A percentile compares a stretch with the other conserved stretches of the same genome.
Evolutionary conservation across 345 rosid genomes (phyloP).

Genomic region (Clarkia xantiana): DNA sequence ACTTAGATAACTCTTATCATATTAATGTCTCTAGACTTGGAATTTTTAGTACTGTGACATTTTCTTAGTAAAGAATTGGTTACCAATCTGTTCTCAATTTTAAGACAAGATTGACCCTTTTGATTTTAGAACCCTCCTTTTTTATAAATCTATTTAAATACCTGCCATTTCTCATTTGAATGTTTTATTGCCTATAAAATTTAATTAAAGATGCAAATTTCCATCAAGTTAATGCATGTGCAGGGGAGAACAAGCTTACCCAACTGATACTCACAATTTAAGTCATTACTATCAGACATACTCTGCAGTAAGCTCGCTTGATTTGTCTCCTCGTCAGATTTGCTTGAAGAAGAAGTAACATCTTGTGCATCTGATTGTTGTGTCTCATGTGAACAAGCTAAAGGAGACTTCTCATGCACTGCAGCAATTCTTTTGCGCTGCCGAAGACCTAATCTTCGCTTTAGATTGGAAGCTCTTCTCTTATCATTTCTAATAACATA

Average conservation of each 20-base stretch:
- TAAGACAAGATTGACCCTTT: no score
- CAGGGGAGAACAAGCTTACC: background rate
- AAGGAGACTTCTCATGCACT: constrained; percentile 13
- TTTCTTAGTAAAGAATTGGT: no score
- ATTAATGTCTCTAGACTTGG: no score
- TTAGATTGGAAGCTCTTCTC: constrained; percentile 19
- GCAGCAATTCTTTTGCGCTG: constrained; percentile 19
- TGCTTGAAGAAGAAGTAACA: constrained; percentile 19
- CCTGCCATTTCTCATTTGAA: no score
- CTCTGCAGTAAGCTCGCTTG: constrained; percentile 7
- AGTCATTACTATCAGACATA: constrained; percentile 3
- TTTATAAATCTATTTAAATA: no score
- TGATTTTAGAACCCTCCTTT: no score
- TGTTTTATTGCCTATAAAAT: background rate
- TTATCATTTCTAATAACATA: constrained; percentile 17
- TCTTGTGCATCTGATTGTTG: constrained; percentile 9
- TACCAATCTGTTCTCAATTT: no score
- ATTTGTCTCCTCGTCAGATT: constrained; percentile 11
- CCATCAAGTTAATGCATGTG: background rate
- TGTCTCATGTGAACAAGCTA: constrained; percentile 25
- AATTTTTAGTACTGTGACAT: no score
- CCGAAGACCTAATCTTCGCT: constrained; percentile 26
- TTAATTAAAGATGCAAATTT: background rate
- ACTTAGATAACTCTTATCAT: no score
- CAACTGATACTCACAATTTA: constrained; percentile 8